Percentiles rank a stretch among this genome's conserved stretches.
Conservation (phyloP, 2,329 filamentous ascomycete species). For the Sclerotinia borealis region DNA sequence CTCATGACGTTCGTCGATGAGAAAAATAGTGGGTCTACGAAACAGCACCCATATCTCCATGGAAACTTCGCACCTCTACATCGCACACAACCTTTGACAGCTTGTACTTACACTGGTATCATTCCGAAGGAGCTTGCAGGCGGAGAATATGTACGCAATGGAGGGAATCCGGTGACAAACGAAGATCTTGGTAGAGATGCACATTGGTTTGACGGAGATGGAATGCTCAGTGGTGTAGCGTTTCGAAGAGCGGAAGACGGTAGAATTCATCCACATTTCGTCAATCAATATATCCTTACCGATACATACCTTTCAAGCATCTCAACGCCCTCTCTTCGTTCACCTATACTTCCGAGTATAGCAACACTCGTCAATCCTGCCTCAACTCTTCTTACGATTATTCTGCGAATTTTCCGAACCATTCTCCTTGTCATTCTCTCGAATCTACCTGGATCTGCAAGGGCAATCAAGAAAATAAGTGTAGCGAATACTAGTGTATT, state of each 20-base stretch:
- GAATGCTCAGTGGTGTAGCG: slow-evolving; percentile 64
- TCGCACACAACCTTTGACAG: slow-evolving; percentile 47
- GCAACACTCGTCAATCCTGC: slow-evolving; percentile 56
- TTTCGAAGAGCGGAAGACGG: slow-evolving; percentile 43
- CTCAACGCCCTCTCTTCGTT: slow-evolving; percentile 40
- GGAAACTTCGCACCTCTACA: slow-evolving; percentile 67
- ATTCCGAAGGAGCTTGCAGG: slow-evolving; percentile 61
- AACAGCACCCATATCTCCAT: slow-evolving; percentile 44
- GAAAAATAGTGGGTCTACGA: slow-evolving; percentile 20
- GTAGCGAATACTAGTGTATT: slow-evolving; percentile 63
- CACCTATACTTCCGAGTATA: slow-evolving; percentile 61
- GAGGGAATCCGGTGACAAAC: slow-evolving; percentile 61
- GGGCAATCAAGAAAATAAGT: slow-evolving; percentile 59
- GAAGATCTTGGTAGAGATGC: slow-evolving; percentile 54
- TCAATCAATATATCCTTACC: slow-evolving; percentile 63
- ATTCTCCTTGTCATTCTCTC: slow-evolving; percentile 52
- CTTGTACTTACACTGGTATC: slow-evolving; percentile 49
- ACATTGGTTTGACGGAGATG: slow-evolving; percentile 72
- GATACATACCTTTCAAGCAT: slow-evolving; percentile 55
- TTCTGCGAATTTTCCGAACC: slow-evolving; percentile 48
- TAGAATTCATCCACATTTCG: slow-evolving; percentile 53
- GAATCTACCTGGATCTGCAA: slow-evolving; percentile 48
- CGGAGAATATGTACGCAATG: slow-evolving; percentile 67
- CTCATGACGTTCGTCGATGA: slow-evolving; percentile 24
- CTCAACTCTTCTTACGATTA: slow-evolving; percentile 45